A percentile compares a stretch with the other conserved stretches of the same genome.
These are phyloP conservation scores for Pseudocercospora fijiensis DNA, from an alignment of 2,329 filamentous ascomycete genomes.

Conservation along the genomic window DNA sequence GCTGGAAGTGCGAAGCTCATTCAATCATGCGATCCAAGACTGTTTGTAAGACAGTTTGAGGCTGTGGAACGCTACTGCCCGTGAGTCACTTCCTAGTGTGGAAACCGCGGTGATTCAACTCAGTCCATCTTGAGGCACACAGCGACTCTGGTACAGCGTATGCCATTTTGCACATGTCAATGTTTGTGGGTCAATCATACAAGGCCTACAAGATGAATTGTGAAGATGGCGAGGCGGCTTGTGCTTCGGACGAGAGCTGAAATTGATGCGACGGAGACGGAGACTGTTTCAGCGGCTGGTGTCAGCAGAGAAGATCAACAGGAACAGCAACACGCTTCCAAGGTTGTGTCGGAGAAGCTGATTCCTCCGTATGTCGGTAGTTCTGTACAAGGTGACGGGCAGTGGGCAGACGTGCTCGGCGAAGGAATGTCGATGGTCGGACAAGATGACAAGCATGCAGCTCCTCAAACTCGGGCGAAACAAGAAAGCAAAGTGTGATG, in stretches of 20 bases:
- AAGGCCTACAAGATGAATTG: neutral
- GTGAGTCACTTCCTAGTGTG: constrained; percentile 9
- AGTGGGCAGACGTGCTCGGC: neutral
- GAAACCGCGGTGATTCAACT: constrained; percentile 1
- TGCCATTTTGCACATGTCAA: neutral
- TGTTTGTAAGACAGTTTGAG: neutral
- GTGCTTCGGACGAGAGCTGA: too few relatives aligned
- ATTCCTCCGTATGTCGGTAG: neutral
- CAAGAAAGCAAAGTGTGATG: constrained; percentile 10
- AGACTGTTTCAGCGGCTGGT: neutral
- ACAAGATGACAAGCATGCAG: neutral
- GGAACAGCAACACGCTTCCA: neutral
- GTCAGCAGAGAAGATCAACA: neutral
- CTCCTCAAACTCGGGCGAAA: constrained; percentile 6
- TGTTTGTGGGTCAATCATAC: neutral
- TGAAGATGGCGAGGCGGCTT: neutral
- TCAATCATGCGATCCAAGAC: neutral
- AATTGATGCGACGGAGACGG: neutral
- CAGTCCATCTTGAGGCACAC: neutral
- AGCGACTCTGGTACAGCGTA: neutral
- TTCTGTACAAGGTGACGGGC: neutral
- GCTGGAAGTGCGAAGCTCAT: neutral
- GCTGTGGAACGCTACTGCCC: neutral
- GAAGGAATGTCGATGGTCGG: neutral
- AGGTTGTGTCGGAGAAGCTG: neutral